phyloP scores from a whole-genome alignment of 2,329 filamentous ascomycete genomes.

The Cercospora citrullina region DNA sequence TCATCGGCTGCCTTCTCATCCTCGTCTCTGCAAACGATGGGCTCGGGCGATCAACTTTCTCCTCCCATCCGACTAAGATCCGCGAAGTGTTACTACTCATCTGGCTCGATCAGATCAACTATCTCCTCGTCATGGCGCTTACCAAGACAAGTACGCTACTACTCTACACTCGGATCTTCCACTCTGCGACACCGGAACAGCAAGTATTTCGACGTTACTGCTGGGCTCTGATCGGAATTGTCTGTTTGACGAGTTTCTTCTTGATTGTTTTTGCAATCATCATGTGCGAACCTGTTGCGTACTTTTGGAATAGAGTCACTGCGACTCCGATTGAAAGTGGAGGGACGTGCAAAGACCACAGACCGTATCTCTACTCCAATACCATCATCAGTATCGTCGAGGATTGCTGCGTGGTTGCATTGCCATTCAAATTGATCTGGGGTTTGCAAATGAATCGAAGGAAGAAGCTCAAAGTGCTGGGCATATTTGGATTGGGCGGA shows the following conservation, averaged over 20 bases:
- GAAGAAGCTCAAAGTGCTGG: slow-evolving; percentile 5
- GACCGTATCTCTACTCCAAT: slow-evolving; percentile 10
- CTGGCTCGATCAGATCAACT: slow-evolving; percentile 16
- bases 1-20: slow-evolving; percentile 10
- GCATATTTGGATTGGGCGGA: slow-evolving; percentile 4
- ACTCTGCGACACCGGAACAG: background rate
- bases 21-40: slow-evolving; percentile 8
- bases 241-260: slow-evolving; percentile 1
- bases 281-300: slow-evolving; percentile 8
- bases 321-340: background rate
- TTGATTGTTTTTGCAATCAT: slow-evolving; percentile 4
- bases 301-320: slow-evolving; percentile 8
- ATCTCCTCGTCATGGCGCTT: slow-evolving; percentile 8
- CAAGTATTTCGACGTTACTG: background rate
- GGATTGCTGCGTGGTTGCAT: background rate
- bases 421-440: background rate
- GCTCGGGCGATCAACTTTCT: background rate
- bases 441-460: slow-evolving; percentile 2
- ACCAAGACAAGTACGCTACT: slow-evolving; percentile 9
- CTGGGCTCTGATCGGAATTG: slow-evolving; percentile 1
- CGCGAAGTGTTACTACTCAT: background rate
- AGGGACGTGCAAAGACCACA: slow-evolving; percentile 3
- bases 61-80: background rate
- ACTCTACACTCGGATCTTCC: slow-evolving; percentile 9
- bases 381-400: slow-evolving; percentile 9